Base-by-base conservation (phyloP, 2,329 filamentous ascomycete genomes). In the Xylariaceae sp. region DNA sequence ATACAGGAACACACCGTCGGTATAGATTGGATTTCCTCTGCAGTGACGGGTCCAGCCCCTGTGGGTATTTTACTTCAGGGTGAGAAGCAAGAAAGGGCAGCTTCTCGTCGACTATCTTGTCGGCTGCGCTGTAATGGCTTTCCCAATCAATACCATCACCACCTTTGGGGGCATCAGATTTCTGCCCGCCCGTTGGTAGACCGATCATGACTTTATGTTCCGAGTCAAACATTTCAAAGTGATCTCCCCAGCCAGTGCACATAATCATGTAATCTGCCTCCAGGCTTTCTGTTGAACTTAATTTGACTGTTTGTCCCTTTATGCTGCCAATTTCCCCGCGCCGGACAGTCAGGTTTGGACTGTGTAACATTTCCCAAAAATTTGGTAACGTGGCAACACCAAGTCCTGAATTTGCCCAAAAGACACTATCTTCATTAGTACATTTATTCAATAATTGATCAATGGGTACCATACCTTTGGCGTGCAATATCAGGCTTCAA, bases 191-290 rank as follows among this genome's bases (percentile, higher is more conserved):
- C 9, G 48, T 49, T n/a, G 59, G 59, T 33, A 62, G 55, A 9
- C 61, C 61, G 27, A 58, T 49, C 45, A 44, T 51, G 14, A 49
- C 54, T 44, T 56, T 60, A 33, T 56, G 53, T 39, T 57, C 48
- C 3, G 44, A 40, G 39, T 58, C 57, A 47, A 66, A 66, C n/a
- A 62, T 47, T 10, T 38, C 53, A 18, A 62, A 63, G 45, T 58
- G 49, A 42, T 66, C 56, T 3, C 52, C 57, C 54, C 57, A 66
- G 6, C 63, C 64, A 11, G 64, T 66, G 41, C 63, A 66, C 46
- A 60, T 49, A 38, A 66, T 55, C 39, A 60, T 47, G 39, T 57
- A 59, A 42, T 66, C 62, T 7, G 58, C 49, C 15, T 48, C 11
- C 5, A 61, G 11, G 7, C 41, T 39, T 7, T 45, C 47, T 7